phyloP scores from a whole-genome alignment of 1,139 yeast species.

The Debaryomyces coudertii region DNA sequence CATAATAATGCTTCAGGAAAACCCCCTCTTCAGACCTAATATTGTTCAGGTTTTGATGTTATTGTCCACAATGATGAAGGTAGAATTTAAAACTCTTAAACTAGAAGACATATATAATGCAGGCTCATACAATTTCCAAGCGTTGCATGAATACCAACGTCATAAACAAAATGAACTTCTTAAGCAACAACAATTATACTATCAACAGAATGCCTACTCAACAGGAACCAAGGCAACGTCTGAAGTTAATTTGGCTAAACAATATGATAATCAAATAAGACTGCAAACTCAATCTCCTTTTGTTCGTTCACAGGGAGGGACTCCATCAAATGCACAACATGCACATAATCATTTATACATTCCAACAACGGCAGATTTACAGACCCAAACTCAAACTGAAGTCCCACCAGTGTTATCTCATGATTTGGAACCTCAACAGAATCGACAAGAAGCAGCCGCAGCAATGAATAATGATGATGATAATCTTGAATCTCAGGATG shows the following conservation, averaged over 20 bases:
- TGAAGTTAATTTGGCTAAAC: conserved; percentile 12
- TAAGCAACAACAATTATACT: conserved; percentile 40
- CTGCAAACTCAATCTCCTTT: conserved; percentile 9
- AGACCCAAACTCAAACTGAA: conserved; percentile 9
- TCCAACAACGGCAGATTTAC: conserved; percentile 11
- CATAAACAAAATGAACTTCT: conserved; percentile 41
- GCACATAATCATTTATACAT: not conserved
- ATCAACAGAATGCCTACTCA: conserved; percentile 28
- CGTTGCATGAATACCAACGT: conserved; percentile 48
- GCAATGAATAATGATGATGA: not conserved
- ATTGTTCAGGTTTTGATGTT: conserved; percentile 65
- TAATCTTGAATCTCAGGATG: not conserved
- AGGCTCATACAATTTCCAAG: conserved; percentile 49
- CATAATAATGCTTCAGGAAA: conserved; percentile 76
- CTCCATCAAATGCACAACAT: conserved; percentile 1
- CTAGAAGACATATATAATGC: conserved; percentile 42
- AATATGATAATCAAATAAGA: conserved; percentile 3
- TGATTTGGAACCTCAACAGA: conserved; percentile 4
- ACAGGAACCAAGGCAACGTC: conserved; percentile 13
- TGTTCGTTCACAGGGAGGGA: not conserved
- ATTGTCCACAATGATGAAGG: conserved; percentile 35
- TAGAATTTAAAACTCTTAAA: conserved; percentile 30
- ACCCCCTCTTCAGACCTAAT: conserved; percentile 83
- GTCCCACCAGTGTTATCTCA: not conserved
- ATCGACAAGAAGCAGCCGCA: conserved; percentile 3